A percentile compares a stretch with the other conserved stretches of the same genome.
These are phyloP conservation scores for Clavariopsis aquatica DNA, from an alignment of 495 filamentous ascomycete genomes.

Conservation along the genomic window DNA sequence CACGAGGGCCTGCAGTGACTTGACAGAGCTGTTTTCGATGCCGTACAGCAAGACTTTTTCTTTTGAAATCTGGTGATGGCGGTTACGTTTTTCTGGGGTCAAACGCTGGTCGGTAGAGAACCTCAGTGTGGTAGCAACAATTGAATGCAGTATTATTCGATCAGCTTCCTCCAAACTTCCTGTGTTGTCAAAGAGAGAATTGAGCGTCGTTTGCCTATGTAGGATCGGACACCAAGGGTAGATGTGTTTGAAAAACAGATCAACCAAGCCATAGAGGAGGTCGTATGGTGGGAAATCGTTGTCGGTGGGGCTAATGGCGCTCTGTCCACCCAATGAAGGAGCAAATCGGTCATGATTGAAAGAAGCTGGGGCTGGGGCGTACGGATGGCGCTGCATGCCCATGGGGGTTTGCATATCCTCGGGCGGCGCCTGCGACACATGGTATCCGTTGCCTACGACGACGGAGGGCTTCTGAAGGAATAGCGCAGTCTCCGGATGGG, in stretches of 20 bases:
- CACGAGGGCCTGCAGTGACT: constrained; percentile 79
- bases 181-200: constrained; percentile 76
- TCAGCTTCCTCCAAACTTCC: constrained; percentile 75
- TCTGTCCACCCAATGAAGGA: constrained; percentile 3
- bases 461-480: constrained; percentile 62
- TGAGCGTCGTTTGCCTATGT: constrained; percentile 74
- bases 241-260: constrained; percentile 88
- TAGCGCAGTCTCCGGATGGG: constrained; percentile 61
- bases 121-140: constrained; percentile 81
- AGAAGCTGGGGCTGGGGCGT: constrained; percentile 10
- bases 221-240: constrained; percentile 91
- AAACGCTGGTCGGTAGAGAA: constrained; percentile 74
- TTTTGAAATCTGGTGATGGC: constrained; percentile 78
- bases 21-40: constrained; percentile 84
- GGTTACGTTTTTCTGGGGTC: constrained; percentile 66
- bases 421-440: constrained; percentile 3
- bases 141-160: constrained; percentile 78
- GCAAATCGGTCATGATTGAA: constrained; percentile 29
- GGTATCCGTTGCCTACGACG: constrained; percentile 23
- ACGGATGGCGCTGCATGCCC: constrained; percentile 18
- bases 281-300: constrained; percentile 84
- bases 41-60: constrained; percentile 82
- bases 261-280: constrained; percentile 74
- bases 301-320: constrained; percentile 54
- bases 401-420: constrained; percentile 21